These are phyloP conservation scores for Dillenia turbinata DNA, from an alignment of 164 flowering plant genomes.

Conservation along the genomic window DNA sequence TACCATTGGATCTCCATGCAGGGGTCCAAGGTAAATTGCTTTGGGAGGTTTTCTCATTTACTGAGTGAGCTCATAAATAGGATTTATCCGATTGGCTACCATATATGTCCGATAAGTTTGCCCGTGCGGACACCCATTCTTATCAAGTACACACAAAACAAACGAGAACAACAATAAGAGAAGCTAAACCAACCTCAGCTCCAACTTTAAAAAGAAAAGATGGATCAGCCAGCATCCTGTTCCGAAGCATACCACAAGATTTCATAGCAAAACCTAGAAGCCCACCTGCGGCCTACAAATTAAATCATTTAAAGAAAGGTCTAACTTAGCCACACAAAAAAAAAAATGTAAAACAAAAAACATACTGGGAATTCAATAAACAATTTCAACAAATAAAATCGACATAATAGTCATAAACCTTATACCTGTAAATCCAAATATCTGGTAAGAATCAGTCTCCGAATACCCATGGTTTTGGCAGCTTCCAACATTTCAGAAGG, in stretches of 20 bases:
- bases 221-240: constrained; percentile 69
- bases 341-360: not conserved
- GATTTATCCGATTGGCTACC: no score
- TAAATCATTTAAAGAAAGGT: not conserved
- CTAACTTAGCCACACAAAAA: not conserved
- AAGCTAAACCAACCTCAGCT: constrained; percentile 39
- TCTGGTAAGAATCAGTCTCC: constrained; percentile 48
- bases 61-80: no score
- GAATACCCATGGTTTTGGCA: constrained; percentile 56
- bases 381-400: no score
- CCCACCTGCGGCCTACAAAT: constrained; percentile 43
- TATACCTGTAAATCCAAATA: constrained; percentile 79
- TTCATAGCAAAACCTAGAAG: constrained; percentile 44
- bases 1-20: no score
- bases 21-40: no score
- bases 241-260: constrained; percentile 47
- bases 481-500: constrained; percentile 80
- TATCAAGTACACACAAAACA: no score
- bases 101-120: no score
- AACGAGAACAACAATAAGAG: no score
- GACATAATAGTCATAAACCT: no score
- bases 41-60: no score
- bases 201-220: constrained; percentile 68
- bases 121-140: no score
- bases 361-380: no score